Conservation (phyloP, 306 rosid genomes). For the Trifolium fragiferum region DNA sequence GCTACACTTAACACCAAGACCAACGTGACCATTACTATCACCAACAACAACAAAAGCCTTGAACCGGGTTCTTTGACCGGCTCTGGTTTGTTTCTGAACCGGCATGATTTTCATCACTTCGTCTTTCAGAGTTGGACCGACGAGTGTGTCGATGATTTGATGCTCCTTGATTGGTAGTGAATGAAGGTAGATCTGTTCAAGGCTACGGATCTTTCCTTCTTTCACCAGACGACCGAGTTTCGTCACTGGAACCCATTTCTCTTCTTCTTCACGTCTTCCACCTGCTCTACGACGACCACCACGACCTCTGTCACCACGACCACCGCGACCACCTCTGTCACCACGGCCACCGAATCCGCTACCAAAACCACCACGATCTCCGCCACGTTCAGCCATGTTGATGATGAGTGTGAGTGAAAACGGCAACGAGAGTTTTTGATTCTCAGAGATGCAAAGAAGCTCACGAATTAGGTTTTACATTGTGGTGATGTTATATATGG, state of each 20-base stretch:
- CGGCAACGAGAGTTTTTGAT: not conserved
- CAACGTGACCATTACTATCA: constrained; percentile 43
- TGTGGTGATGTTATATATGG: too few relatives aligned
- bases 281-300: constrained; percentile 35
- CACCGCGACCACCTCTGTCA: constrained; percentile 31
- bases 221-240: constrained; percentile 47
- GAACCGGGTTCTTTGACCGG: constrained; percentile 53
- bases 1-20: constrained; percentile 48
- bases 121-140: constrained; percentile 40
- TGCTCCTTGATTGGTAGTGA: constrained; percentile 50
- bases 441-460: too few relatives aligned
- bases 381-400: not conserved
- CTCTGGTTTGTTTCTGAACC: constrained; percentile 50
- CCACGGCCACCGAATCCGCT: constrained; percentile 36
- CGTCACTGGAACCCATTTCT: constrained; percentile 48
- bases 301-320: constrained; percentile 40
- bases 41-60: constrained; percentile 51
- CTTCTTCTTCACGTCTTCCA: constrained; percentile 43
- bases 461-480: not conserved
- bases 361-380: not conserved
- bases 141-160: constrained; percentile 38
- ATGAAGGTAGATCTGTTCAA: constrained; percentile 47
- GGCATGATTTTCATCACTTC: constrained; percentile 53
- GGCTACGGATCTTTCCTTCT: constrained; percentile 30
- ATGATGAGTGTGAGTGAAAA: not conserved